phyloP scores from a whole-genome alignment of 345 rosid genomes.

The Cochlearia excelsa region DNA sequence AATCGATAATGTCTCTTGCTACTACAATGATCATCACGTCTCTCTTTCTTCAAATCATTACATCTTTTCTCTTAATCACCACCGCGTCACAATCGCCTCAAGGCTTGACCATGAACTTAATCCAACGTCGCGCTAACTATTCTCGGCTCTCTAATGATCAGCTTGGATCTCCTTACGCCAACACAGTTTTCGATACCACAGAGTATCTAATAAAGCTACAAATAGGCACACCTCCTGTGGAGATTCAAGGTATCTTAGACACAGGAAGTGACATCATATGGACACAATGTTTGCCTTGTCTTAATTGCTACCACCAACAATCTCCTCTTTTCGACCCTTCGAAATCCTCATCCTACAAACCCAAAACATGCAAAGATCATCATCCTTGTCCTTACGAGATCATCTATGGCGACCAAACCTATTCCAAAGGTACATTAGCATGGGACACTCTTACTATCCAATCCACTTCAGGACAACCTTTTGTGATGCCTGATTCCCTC shows the following conservation, averaged over 20 bases:
- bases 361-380: neutral
- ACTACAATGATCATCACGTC: constrained; percentile 5
- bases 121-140: constrained; percentile 14
- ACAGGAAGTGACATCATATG: constrained; percentile 7
- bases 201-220: constrained; percentile 20
- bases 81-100: constrained; percentile 3
- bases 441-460: constrained; percentile 15
- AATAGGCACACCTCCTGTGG: constrained; percentile 22
- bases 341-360: constrained; percentile 13
- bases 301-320: constrained; percentile 5
- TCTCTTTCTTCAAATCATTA: constrained; percentile 15
- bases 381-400: neutral
- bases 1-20: constrained; percentile 7
- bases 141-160: neutral
- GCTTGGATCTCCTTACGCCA: constrained; percentile 16
- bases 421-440: constrained; percentile 2
- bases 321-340: constrained; percentile 13
- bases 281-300: constrained; percentile 25
- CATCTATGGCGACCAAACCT: neutral
- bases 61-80: constrained; percentile 7
- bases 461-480: constrained; percentile 22
- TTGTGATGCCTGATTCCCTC: constrained; percentile 5
- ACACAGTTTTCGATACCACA: neutral
- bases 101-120: constrained; percentile 28
- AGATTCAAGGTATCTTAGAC: constrained; percentile 7